These are phyloP conservation scores for Aureobasidium mangrovei DNA, from an alignment of 2,329 filamentous ascomycete genomes.

Conservation along the genomic window DNA sequence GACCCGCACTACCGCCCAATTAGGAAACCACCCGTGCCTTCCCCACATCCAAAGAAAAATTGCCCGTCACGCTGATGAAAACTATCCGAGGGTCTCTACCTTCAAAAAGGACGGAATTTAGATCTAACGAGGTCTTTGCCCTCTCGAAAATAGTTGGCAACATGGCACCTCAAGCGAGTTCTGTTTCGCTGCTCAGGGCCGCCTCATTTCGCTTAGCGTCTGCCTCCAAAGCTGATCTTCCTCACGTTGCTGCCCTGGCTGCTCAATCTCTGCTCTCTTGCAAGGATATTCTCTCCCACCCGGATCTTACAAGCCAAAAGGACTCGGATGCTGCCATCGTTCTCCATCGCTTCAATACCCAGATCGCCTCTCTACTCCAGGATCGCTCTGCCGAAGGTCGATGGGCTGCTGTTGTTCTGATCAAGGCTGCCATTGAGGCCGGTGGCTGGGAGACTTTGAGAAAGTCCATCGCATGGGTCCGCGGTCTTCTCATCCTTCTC, in stretches of 20 bases:
- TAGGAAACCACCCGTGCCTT: too few relatives aligned
- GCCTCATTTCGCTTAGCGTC: slow-evolving; percentile 63
- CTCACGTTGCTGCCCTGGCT: slow-evolving; percentile 62
- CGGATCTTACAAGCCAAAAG: slow-evolving; percentile 49
- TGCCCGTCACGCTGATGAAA: not conserved
- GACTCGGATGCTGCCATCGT: slow-evolving; percentile 58
- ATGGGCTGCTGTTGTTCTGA: slow-evolving; percentile 67
- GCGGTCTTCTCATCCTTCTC: slow-evolving; percentile 64
- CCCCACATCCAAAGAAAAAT: not conserved
- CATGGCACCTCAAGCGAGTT: slow-evolving; percentile 13
- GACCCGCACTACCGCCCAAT: not conserved
- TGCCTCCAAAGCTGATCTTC: slow-evolving; percentile 63
- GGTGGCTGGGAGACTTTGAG: slow-evolving; percentile 77
- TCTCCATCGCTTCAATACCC: slow-evolving; percentile 73
- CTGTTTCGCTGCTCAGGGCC: slow-evolving; percentile 45
- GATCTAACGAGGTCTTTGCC: too few relatives aligned
- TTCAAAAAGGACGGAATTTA: too few relatives aligned
- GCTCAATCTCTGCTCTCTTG: slow-evolving; percentile 47
- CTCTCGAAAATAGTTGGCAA: too few relatives aligned
- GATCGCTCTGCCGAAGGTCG: slow-evolving; percentile 66
- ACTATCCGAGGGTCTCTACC: not conserved
- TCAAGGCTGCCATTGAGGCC: slow-evolving; percentile 73
- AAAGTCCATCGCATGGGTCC: slow-evolving; percentile 65
- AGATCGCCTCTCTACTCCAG: slow-evolving; percentile 67
- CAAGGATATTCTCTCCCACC: slow-evolving; percentile 52